Evolutionary conservation across 352 stramenopile genomes (phyloP), one percentile per base, ranked within the genome.

Genomic region (Phytophthora chlamydospora): DNA sequence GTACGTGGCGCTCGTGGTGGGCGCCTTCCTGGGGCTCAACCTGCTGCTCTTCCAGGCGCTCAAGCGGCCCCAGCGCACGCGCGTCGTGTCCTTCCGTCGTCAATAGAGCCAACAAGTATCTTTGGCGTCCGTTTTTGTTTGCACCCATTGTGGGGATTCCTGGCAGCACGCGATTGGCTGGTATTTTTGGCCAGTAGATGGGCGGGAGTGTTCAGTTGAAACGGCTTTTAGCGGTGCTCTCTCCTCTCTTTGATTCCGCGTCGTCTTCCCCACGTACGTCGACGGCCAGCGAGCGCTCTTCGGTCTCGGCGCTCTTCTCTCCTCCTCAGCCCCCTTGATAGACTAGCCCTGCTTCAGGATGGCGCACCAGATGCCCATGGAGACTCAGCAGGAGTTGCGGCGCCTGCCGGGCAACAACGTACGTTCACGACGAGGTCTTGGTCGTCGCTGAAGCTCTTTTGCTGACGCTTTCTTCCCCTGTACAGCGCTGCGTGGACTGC

Each of bases 401-500:
- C 83, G 82, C 35, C 68, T 95, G 47, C 76, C 85, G 9, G 85
- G 85, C 57, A 95, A 95, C 72, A 95, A 92, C 66, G 85, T 95
- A 73, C 62, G 81, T 75, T 44, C 31, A 48, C 14, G 14, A 8
- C 27, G 11, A 24, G 36, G 34, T 17, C 11, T 31, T 48, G 9
- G 5, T 1, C 12, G 6, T 10, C 36, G 12, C 14, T 33, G 47
- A 34, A 27, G 4, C 49, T 11, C 47, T 19, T 33, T n/a, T 32
- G 44, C 16, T 58, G 19, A 42, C 42, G n/a, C 7, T 45, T 10
- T 47, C 6, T 57, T 12, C 64, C 29, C 45, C 12, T 49, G 35
- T 66, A 24, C 52, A 88, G 80, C 79, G 80, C 45, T 98, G 95
- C 67, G 97, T 98, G 47, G 95, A 98, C 78, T 98, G 95, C 52